These are phyloP conservation scores for Ceriops zippeliana DNA, from an alignment of 345 rosid species.

Conservation along the genomic window DNA sequence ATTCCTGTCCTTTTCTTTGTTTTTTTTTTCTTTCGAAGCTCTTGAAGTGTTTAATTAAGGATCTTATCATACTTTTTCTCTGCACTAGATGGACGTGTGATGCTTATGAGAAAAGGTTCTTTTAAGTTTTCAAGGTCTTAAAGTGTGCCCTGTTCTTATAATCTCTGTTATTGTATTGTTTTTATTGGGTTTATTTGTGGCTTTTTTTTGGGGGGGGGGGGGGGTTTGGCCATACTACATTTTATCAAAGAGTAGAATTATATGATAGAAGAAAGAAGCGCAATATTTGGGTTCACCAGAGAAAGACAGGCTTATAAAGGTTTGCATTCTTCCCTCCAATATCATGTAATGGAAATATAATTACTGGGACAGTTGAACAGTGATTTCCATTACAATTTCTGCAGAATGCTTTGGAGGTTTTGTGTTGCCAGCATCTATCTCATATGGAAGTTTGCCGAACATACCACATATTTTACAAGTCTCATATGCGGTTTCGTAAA, in stretches of 20 bases:
- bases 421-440: too few species aligned
- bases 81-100: conserved; percentile 89
- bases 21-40: background rate
- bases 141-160: conserved; percentile 48
- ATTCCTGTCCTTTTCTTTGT: background rate
- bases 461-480: too few species aligned
- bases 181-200: conserved; percentile 4
- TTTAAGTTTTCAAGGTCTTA: conserved; percentile 73
- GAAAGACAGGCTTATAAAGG: conserved; percentile 80
- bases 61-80: conserved; percentile 67
- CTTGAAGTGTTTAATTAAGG: conserved; percentile 37
- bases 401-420: too few species aligned
- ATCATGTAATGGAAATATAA: too few species aligned
- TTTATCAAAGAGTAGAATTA: conserved; percentile 17
- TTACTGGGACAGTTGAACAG: too few species aligned
- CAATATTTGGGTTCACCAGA: conserved; percentile 72
- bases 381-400: too few species aligned
- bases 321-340: background rate
- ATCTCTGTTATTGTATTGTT: conserved; percentile 14
- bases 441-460: too few species aligned
- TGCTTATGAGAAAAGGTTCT: conserved; percentile 59
- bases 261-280: conserved; percentile 72
- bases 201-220: background rate
- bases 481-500: too few species aligned
- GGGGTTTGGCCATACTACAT: background rate